phyloP scores from a whole-genome alignment of 371 early-diverging fungal species.

The Syncephalis plumigaleata region DNA sequence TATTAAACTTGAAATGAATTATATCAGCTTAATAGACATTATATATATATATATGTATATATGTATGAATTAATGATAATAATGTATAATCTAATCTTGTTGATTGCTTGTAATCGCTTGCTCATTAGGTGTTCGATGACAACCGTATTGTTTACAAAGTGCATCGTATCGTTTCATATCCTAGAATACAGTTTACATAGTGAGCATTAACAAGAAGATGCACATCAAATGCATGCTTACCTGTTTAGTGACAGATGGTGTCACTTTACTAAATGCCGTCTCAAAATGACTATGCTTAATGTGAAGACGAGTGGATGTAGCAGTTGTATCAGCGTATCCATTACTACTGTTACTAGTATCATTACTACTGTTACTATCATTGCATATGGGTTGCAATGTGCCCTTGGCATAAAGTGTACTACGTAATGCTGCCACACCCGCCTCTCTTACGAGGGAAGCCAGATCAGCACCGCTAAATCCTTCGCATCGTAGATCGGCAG shows the following conservation, averaged over 20 bases:
- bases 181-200: constrained; percentile 4
- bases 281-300: constrained; percentile 58
- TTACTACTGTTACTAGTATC: too few relatives aligned
- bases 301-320: constrained; percentile 19
- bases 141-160: constrained; percentile 32
- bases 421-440: constrained; percentile 69
- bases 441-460: constrained; percentile 78
- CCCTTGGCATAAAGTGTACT: constrained; percentile 25
- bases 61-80: too few relatives aligned
- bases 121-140: neutral
- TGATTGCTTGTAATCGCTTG: too few relatives aligned
- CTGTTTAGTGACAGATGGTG: constrained; percentile 65
- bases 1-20: too few relatives aligned
- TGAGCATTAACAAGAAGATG: neutral
- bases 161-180: constrained; percentile 35
- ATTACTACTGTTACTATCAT: neutral
- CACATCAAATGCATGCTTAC: constrained; percentile 7
- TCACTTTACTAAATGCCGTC: constrained; percentile 57
- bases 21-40: too few relatives aligned
- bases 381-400: constrained; percentile 1
- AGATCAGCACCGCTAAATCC: constrained; percentile 92
- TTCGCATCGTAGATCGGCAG: constrained; percentile 51
- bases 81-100: too few relatives aligned
- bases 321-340: constrained; percentile 6
- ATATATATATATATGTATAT: too few relatives aligned